Evolutionary conservation across 202 grass and related monocot genomes (phyloP).

Genomic region (Hordeum pubiflorum): DNA sequence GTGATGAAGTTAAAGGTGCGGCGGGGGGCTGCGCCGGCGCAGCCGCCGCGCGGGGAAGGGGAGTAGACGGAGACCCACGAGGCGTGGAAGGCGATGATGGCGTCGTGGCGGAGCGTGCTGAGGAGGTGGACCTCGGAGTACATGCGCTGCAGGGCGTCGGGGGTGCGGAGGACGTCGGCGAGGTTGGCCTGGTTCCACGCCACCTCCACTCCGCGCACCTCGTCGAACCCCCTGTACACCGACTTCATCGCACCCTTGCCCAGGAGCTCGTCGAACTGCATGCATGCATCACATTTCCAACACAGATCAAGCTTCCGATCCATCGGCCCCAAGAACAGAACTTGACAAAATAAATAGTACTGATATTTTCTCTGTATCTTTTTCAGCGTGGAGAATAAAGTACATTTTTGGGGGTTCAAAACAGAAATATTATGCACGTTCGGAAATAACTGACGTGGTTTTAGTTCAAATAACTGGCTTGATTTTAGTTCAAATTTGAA

Average conservation of each 20-base stretch:
- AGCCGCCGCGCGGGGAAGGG: background rate
- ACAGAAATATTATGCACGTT: background rate
- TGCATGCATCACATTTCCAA: background rate
- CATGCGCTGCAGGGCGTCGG: slow-evolving; percentile 60
- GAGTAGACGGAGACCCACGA: slow-evolving; percentile 48
- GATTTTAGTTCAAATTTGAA: too few species aligned
- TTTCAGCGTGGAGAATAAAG: too few species aligned
- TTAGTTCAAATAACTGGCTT: too few species aligned
- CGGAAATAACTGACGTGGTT: too few species aligned
- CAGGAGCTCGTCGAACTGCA: slow-evolving; percentile 54
- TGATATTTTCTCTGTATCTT: too few species aligned
- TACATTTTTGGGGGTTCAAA: background rate
- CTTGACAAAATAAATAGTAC: background rate
- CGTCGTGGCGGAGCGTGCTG: slow-evolving; percentile 52
- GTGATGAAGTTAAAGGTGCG: slow-evolving; percentile 95
- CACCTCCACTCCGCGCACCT: slow-evolving; percentile 61
- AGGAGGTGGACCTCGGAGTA: slow-evolving; percentile 90
- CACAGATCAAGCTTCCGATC: background rate
- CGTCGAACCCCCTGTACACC: slow-evolving; percentile 77
- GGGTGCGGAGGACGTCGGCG: slow-evolving; percentile 38
- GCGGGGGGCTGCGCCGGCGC: background rate
- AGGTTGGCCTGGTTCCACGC: slow-evolving; percentile 90
- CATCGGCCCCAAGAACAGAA: background rate
- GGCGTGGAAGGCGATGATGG: slow-evolving; percentile 67
- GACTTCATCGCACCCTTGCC: slow-evolving; percentile 81